Conservation (phyloP, 1,284 basidiomycete genomes). For the Butyriboletus appendiculatus region DNA sequence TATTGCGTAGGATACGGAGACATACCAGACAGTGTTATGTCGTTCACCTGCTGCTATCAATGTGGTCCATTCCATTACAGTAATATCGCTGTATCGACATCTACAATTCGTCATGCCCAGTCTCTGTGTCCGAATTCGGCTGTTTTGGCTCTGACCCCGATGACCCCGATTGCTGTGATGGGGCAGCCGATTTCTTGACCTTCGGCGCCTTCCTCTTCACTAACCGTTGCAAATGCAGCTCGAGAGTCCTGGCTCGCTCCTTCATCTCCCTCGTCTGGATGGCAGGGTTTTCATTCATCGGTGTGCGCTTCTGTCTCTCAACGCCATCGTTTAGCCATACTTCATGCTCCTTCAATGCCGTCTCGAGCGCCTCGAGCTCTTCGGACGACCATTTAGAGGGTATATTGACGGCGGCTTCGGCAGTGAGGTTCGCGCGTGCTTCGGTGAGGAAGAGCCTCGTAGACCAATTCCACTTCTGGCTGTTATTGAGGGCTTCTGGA, state of each 20-base stretch:
- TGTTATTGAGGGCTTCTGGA: conserved; percentile 73
- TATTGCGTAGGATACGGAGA: neutral
- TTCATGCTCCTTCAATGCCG: conserved; percentile 75
- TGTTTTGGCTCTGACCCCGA: conserved; percentile 22
- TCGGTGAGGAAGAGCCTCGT: conserved; percentile 81
- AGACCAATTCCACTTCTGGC: conserved; percentile 81
- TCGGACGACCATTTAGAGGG: conserved; percentile 79
- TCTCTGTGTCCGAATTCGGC: conserved; percentile 16
- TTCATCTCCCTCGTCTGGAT: conserved; percentile 83
- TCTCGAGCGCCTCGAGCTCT: conserved; percentile 79
- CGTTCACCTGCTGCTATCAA: neutral
- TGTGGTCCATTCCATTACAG: conserved; percentile 15
- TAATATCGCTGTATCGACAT: conserved; percentile 1
- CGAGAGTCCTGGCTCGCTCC: conserved; percentile 75
- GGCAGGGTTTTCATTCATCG: conserved; percentile 78
- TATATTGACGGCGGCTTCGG: conserved; percentile 53
- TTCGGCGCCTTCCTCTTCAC: conserved; percentile 66
- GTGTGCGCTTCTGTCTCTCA: conserved; percentile 75
- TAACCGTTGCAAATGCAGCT: conserved; percentile 70
- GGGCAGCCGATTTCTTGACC: conserved; percentile 42
- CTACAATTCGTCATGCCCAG: conserved; percentile 35
- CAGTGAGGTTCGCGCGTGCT: conserved; percentile 71
- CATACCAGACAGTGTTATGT: neutral
- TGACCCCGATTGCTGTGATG: conserved; percentile 17
- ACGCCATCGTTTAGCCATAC: conserved; percentile 79